These are phyloP conservation scores for Pseudopithomyces chartarum DNA, from an alignment of 2,329 filamentous ascomycete species.

Conservation along the genomic window DNA sequence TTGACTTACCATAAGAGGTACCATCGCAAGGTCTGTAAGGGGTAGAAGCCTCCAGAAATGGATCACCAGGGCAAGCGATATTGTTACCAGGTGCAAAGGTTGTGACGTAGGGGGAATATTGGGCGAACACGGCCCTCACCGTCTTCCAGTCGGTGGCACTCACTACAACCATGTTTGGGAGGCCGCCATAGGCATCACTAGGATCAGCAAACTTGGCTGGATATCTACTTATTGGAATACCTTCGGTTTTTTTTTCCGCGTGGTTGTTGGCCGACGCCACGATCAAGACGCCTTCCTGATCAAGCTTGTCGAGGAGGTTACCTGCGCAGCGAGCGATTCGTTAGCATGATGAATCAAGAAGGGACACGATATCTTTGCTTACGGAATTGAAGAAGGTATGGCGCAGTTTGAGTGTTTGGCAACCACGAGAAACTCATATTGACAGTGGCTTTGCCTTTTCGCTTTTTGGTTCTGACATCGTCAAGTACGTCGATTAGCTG, in stretches of 20 bases:
- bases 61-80: conserved; percentile 1
- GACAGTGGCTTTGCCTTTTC: background rate
- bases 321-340: background rate
- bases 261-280: conserved; percentile 4
- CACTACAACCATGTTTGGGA: conserved; percentile 3
- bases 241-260: background rate
- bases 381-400: background rate
- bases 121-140: background rate
- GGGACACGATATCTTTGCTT: background rate
- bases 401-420: background rate
- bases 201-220: conserved; percentile 2
- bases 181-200: conserved; percentile 1
- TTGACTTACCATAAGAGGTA: conserved; percentile 1
- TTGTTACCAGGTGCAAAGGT: background rate
- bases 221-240: background rate
- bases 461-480: background rate
- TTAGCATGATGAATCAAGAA: background rate
- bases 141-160: background rate
- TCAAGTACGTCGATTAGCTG: conserved; percentile 1
- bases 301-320: background rate
- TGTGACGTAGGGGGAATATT: conserved; percentile 1
- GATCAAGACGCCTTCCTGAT: conserved; percentile 2
- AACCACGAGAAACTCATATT: background rate
- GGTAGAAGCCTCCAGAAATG: background rate
- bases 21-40: background rate